A percentile compares a stretch with the other conserved stretches of the same genome.
These are phyloP conservation scores for Terfezia boudieri DNA, from an alignment of 495 filamentous ascomycete genomes.

Conservation along the genomic window DNA sequence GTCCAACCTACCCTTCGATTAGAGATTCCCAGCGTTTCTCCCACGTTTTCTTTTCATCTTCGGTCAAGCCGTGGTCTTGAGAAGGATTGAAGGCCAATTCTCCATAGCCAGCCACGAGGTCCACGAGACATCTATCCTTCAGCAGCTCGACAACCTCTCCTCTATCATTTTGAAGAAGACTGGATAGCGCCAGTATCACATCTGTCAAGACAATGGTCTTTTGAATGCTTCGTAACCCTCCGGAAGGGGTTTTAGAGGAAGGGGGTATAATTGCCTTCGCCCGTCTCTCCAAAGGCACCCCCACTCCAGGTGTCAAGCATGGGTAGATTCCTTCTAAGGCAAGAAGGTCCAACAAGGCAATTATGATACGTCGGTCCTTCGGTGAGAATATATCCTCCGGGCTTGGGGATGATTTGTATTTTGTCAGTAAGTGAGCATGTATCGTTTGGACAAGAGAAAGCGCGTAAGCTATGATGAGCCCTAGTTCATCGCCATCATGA, in stretches of 20 bases:
- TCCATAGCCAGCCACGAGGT: slow-evolving; percentile 19
- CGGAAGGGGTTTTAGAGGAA: slow-evolving; percentile 22
- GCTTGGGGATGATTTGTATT: not conserved
- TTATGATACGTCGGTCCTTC: slow-evolving; percentile 23
- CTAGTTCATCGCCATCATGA: not conserved
- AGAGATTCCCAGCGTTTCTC: slow-evolving; percentile 19
- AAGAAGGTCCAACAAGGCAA: slow-evolving; percentile 31
- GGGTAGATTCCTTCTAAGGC: slow-evolving; percentile 36
- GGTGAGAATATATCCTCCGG: not conserved
- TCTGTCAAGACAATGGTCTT: slow-evolving; percentile 5
- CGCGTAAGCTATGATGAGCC: not conserved
- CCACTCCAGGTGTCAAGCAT: slow-evolving; percentile 30
- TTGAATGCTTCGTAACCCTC: not conserved
- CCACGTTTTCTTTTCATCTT: slow-evolving; percentile 13
- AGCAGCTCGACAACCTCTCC: slow-evolving; percentile 1
- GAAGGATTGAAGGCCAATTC: slow-evolving; percentile 18
- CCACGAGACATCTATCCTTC: slow-evolving; percentile 16
- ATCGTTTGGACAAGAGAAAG: not conserved
- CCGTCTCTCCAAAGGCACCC: slow-evolving; percentile 31
- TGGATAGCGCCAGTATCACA: slow-evolving; percentile 3
- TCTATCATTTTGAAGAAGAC: not conserved
- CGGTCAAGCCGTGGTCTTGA: not conserved
- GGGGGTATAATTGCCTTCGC: slow-evolving; percentile 30
- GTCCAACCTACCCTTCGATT: slow-evolving; percentile 24
- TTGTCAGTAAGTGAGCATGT: not conserved